A percentile compares a stretch with the other conserved stretches of the same genome.
These are phyloP conservation scores for Arxiozyma slooffiae DNA, from an alignment of 1,139 yeast species.

Conservation along the genomic window DNA sequence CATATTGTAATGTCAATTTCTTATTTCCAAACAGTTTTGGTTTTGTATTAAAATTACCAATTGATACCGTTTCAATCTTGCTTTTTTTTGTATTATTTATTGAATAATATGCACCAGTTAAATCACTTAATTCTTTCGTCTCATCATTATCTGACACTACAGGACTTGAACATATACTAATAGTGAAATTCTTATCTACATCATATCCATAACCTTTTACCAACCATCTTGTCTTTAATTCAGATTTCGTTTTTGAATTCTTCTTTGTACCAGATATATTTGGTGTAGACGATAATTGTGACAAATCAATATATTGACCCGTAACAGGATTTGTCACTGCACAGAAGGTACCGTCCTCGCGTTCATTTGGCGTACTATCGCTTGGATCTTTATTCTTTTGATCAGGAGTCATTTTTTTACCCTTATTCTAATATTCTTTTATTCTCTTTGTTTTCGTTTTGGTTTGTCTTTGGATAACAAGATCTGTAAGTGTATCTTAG, in stretches of 20 bases:
- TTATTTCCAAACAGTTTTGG: constrained; percentile 39
- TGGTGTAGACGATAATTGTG: constrained; percentile 25
- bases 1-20: constrained; percentile 60
- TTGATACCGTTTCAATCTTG: constrained; percentile 40
- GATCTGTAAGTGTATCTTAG: not conserved
- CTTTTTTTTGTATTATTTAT: not conserved
- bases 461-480: no score
- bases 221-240: constrained; percentile 38
- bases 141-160: constrained; percentile 21
- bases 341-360: constrained; percentile 17
- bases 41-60: constrained; percentile 51
- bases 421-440: not conserved
- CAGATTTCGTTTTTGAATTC: constrained; percentile 2
- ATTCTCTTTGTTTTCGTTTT: not conserved
- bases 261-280: constrained; percentile 10
- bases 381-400: not conserved
- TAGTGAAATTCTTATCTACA: constrained; percentile 60
- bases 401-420: not conserved
- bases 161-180: constrained; percentile 63
- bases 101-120: constrained; percentile 56
- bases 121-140: constrained; percentile 35
- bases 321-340: constrained; percentile 28
- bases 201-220: constrained; percentile 66
- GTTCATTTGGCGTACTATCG: not conserved
- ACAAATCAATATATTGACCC: constrained; percentile 28